Base-by-base conservation (phyloP, 83 land plant genomes). In the Picea engelmannii region DNA sequence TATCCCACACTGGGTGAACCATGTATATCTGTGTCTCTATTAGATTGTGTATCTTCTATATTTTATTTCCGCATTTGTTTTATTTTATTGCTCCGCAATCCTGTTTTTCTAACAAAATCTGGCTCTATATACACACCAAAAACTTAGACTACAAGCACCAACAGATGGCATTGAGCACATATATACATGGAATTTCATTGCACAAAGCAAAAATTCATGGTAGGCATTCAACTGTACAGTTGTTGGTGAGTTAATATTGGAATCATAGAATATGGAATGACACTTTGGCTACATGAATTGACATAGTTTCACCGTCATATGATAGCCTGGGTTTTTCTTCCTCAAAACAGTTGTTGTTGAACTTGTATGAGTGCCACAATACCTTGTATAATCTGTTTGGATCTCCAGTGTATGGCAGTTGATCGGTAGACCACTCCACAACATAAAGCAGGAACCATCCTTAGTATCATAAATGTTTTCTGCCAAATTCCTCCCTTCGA, bases 361-460 rank as follows among this genome's bases (percentile, higher is more conserved):
- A 82, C 90, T 85, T 0, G 2, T 31, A 31, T 31, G 35, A 31
- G 35, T 31, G 35, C 35, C 35, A 31, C 35, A 31, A 1, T 44
- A 95, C 98, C 98, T 96, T 82, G 99, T 89, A 55, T 98, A 98
- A 80, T 98, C 96, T 67, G 97, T 99, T 91, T 98, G 99, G 82
- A 98, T 76, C 81, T 98, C 99, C 24, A 96, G 82, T 31, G 96
- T 94, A 25, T 76, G 4, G 78, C 90, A 94, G 64, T 98, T 98
- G 79, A 98, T 85, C 24, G 94, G 92, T 82, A 98, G 83, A 76
- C 99, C 99, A 88, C 95, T 93, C 99, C 99, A 98, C 5, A 90
- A 89, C 83, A 98, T 84, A 84, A 89, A 98, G 73, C 88, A 84
- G 23, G 91, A 80, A 78, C 99, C 99, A 91, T 98, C 95, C 66